Conservation (phyloP, 352 stramenopile species). For the Globisporangium polare region DNA sequence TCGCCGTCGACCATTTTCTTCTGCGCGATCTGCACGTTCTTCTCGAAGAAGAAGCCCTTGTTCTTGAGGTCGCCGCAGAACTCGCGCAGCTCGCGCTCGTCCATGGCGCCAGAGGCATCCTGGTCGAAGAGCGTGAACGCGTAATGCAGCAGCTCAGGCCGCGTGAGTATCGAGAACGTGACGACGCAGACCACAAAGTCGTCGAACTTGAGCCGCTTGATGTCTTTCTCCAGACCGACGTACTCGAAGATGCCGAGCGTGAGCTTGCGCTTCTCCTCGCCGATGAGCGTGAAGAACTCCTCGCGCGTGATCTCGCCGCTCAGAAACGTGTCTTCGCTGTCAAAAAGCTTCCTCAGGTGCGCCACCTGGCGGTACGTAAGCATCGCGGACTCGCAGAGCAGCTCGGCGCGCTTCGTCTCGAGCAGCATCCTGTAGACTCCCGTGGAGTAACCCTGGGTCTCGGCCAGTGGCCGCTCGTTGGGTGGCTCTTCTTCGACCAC, state of each 20-base stretch:
- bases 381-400: constrained; percentile 44
- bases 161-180: constrained; percentile 45
- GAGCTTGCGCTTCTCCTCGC: constrained; percentile 52
- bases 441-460: constrained; percentile 28
- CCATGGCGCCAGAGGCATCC: constrained; percentile 61
- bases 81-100: constrained; percentile 39
- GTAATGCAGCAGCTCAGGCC: constrained; percentile 52
- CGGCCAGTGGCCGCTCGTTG: background rate
- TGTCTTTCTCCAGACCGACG: constrained; percentile 26
- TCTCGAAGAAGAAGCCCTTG: constrained; percentile 50
- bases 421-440: constrained; percentile 48
- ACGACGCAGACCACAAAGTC: constrained; percentile 57
- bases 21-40: constrained; percentile 56
- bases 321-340: constrained; percentile 38
- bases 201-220: constrained; percentile 45
- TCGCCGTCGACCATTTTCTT: constrained; percentile 36
- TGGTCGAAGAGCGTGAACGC: constrained; percentile 68
- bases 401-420: constrained; percentile 42
- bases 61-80: constrained; percentile 60
- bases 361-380: constrained; percentile 41
- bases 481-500: background rate
- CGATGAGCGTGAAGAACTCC: constrained; percentile 56
- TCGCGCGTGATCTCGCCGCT: constrained; percentile 49
- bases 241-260: constrained; percentile 50
- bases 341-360: constrained; percentile 33